A percentile compares a stretch with the other conserved stretches of the same genome.
phyloP scores from a whole-genome alignment of 441 rosid species.

The California macrophylla region DNA sequence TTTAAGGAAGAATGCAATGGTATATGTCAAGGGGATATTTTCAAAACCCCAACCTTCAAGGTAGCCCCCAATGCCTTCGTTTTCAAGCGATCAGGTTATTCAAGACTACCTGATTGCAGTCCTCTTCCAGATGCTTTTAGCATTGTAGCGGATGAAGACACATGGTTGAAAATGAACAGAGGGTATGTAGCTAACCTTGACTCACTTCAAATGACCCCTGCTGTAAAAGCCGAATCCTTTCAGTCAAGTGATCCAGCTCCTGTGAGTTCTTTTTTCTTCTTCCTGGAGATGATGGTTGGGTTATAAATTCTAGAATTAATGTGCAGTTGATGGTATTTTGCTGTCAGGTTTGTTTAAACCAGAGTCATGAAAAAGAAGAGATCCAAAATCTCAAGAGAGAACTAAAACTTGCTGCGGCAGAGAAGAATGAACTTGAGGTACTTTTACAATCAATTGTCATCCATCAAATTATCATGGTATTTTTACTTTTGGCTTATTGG shows the following conservation, averaged over 20 bases:
- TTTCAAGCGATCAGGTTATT: conserved; percentile 54
- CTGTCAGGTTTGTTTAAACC: conserved; percentile 32
- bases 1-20: conserved; percentile 32
- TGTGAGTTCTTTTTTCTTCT: conserved; percentile 40
- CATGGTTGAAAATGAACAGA: conserved; percentile 80
- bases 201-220: conserved; percentile 60
- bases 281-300: not conserved
- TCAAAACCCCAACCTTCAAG: conserved; percentile 50
- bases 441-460: conserved; percentile 15
- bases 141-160: conserved; percentile 82
- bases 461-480: not conserved
- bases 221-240: conserved; percentile 48
- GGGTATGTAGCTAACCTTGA: conserved; percentile 79
- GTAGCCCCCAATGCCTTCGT: conserved; percentile 58
- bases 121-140: conserved; percentile 70
- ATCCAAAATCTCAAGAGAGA: conserved; percentile 50
- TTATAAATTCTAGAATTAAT: not conserved
- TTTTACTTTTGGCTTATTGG: not conserved
- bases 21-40: conserved; percentile 32
- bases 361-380: conserved; percentile 28
- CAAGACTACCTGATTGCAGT: conserved; percentile 50
- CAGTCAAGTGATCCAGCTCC: conserved; percentile 41
- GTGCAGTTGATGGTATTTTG: not conserved
- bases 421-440: conserved; percentile 62
- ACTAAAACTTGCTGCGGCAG: conserved; percentile 39